Evolutionary conservation across 1,139 yeast genomes (phyloP).

Genomic region (Debaryomyces nepalensis): DNA sequence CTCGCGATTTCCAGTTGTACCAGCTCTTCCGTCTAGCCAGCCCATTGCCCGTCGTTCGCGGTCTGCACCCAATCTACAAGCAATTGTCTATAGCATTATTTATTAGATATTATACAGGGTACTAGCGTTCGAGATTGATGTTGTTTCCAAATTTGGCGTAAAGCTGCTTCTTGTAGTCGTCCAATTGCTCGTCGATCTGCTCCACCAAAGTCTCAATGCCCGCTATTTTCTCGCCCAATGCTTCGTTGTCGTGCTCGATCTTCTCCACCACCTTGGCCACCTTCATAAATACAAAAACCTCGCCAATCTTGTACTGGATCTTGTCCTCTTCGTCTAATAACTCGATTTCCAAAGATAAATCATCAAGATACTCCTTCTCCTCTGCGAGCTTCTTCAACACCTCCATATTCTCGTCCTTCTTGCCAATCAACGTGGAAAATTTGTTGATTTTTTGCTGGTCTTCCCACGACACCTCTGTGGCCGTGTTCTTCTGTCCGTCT

Average conservation of each 20-base stretch:
- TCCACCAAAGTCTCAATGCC: conserved; percentile 52
- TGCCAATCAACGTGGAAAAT: conserved; percentile 79
- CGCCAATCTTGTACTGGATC: conserved; percentile 75
- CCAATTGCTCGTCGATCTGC: conserved; percentile 57
- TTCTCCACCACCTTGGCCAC: conserved; percentile 68
- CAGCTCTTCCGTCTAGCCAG: no score
- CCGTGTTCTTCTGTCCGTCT: conserved; percentile 67
- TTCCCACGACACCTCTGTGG: conserved; percentile 77
- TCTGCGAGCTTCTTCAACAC: conserved; percentile 55
- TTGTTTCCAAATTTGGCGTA: conserved; percentile 91
- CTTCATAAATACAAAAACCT: conserved; percentile 69
- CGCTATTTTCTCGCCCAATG: conserved; percentile 54
- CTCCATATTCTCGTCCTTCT: conserved; percentile 62
- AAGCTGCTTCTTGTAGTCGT: conserved; percentile 66
- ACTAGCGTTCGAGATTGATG: conserved; percentile 74
- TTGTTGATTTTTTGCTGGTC: conserved; percentile 90
- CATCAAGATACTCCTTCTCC: conserved; percentile 90
- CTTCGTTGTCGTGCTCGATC: conserved; percentile 63
- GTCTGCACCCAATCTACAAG: neutral
- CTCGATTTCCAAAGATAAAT: conserved; percentile 83
- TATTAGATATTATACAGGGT: conserved; percentile 9
- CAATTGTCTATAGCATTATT: conserved; percentile 7
- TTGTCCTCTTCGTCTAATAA: conserved; percentile 79
- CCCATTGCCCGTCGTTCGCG: no score
- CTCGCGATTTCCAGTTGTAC: no score